Conservation (phyloP, 2,329 filamentous ascomycete species). For the Dactylellina sp. region DNA sequence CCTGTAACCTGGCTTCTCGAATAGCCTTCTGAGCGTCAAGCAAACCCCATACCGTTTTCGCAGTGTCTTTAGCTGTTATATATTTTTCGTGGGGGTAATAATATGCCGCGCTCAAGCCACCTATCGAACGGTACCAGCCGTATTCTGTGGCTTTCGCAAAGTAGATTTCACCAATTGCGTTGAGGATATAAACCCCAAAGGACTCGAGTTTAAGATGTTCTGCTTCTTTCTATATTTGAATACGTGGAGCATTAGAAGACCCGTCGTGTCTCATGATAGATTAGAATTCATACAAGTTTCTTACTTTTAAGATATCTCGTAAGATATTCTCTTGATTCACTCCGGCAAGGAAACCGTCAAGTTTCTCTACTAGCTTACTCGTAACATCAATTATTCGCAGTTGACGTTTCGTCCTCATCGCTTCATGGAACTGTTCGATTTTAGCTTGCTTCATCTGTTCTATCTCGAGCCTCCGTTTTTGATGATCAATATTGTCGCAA, state of each 20-base stretch:
- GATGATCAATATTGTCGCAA: conserved; percentile 14
- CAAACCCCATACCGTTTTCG: conserved; percentile 41
- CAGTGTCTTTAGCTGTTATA: conserved; percentile 33
- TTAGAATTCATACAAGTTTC: conserved; percentile 1
- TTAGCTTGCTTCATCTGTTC: conserved; percentile 6
- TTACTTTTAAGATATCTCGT: conserved; percentile 24
- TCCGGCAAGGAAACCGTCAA: conserved; percentile 9
- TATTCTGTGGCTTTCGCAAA: conserved; percentile 33
- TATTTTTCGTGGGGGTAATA: conserved; percentile 42
- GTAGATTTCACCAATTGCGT: conserved; percentile 34
- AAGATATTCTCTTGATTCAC: conserved; percentile 4
- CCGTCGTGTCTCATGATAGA: not conserved
- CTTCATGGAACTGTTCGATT: conserved; percentile 31
- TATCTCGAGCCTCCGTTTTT: conserved; percentile 5
- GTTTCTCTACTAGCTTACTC: conserved; percentile 14
- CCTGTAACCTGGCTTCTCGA: conserved; percentile 28
- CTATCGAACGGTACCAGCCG: conserved; percentile 28
- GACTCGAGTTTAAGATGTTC: conserved; percentile 42
- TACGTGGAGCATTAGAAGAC: not conserved
- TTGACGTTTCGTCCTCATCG: conserved; percentile 21
- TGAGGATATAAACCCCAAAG: conserved; percentile 46
- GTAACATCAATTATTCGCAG: conserved; percentile 23
- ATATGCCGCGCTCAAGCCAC: conserved; percentile 27
- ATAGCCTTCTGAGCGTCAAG: conserved; percentile 42
- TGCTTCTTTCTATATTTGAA: conserved; percentile 26